phyloP scores from a whole-genome alignment of 176 grass and related monocot genomes.

The Aegilops bicornis region DNA sequence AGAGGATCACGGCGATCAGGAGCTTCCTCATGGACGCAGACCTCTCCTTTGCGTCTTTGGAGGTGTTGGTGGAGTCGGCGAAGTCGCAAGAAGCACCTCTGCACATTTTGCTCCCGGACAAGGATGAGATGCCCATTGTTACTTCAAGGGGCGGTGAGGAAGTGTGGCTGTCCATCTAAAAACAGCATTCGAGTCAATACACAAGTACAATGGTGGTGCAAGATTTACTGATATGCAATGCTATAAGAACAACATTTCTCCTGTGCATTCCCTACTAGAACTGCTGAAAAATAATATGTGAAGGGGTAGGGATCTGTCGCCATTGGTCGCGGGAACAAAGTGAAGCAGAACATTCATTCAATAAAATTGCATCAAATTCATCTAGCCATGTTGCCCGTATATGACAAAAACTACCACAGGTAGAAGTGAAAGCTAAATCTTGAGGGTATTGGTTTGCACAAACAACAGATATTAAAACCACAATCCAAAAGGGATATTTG shows the following conservation, averaged over 20 bases:
- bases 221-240: background rate
- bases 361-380: background rate
- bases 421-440: background rate
- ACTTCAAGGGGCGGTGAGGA: conserved; percentile 44
- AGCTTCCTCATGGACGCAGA: conserved; percentile 83
- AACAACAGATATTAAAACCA: no score
- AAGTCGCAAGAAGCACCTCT: conserved; percentile 73
- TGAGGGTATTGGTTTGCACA: background rate
- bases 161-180: conserved; percentile 71
- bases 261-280: background rate
- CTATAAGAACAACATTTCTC: background rate
- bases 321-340: background rate
- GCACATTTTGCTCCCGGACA: conserved; percentile 63
- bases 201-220: background rate
- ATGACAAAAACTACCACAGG: background rate
- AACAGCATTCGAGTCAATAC: conserved; percentile 24
- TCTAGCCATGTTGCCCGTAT: background rate
- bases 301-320: no score
- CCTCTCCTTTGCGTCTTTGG: conserved; percentile 71
- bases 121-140: conserved; percentile 52
- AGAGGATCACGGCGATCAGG: conserved; percentile 73
- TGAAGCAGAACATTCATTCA: background rate
- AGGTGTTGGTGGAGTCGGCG: conserved; percentile 44
- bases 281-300: background rate
- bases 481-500: no score